A percentile compares a stretch with the other conserved stretches of the same genome.
These are phyloP conservation scores for Symbiodinium natans DNA, from an alignment of 73 alveolate genomes.

Conservation along the genomic window DNA sequence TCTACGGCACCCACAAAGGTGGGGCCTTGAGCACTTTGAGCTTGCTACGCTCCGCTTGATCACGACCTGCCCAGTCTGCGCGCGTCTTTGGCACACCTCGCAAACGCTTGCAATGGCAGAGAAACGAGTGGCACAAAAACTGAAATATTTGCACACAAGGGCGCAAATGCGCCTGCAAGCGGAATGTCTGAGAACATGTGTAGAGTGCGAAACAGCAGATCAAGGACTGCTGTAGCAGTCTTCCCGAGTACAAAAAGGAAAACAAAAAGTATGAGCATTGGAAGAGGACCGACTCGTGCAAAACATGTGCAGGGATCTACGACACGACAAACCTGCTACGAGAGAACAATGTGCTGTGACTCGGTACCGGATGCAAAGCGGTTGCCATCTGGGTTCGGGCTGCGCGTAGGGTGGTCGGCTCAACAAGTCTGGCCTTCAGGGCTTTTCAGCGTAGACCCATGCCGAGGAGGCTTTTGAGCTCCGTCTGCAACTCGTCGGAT, in stretches of 20 bases:
- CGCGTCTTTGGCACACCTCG: background rate
- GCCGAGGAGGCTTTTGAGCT: background rate
- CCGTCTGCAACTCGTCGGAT: conserved; percentile 56
- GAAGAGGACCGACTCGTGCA: too few relatives aligned
- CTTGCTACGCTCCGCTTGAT: too few relatives aligned
- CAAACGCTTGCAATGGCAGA: too few relatives aligned
- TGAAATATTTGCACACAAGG: too few relatives aligned
- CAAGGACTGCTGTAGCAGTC: background rate
- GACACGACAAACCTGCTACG: background rate
- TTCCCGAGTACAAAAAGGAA: too few relatives aligned
- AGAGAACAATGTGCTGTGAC: background rate
- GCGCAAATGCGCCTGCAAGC: background rate
- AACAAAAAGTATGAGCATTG: too few relatives aligned
- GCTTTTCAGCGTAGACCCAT: background rate
- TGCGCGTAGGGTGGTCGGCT: background rate
- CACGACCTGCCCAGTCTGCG: background rate
- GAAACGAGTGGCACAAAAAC: too few relatives aligned
- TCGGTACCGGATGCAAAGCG: background rate
- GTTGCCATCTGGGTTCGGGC: background rate
- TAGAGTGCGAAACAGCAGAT: background rate
- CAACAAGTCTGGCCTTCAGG: background rate
- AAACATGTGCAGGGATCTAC: background rate
- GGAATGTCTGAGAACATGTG: background rate
- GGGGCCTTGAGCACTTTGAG: background rate
- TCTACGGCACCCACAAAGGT: background rate